These are phyloP conservation scores for Citrus australasica DNA, from an alignment of 345 rosid species.

Conservation along the genomic window DNA sequence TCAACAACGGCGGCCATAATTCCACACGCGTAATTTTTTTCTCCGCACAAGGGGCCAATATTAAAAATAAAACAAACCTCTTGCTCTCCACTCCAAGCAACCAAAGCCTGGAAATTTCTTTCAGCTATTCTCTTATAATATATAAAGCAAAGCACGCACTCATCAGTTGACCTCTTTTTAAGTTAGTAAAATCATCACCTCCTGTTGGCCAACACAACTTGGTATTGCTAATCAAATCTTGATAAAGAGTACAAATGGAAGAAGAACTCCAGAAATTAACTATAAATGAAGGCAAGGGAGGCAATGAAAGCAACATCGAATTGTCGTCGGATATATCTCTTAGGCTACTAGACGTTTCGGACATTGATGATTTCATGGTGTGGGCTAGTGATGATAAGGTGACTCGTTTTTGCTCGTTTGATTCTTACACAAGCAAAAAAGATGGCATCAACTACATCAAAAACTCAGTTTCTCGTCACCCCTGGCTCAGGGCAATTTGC, in stretches of 20 bases:
- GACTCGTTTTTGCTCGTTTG: slow-evolving; percentile 49
- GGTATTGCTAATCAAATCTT: not conserved
- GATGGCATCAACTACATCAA: slow-evolving; percentile 38
- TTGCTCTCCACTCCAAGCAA: slow-evolving; percentile 17
- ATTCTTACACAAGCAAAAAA: slow-evolving; percentile 47
- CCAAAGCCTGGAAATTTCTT: not conserved
- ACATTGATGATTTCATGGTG: slow-evolving; percentile 59
- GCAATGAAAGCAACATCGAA: not conserved
- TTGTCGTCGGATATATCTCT: slow-evolving; percentile 29
- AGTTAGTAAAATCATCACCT: not conserved
- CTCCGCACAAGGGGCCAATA: not conserved
- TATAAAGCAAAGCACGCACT: not conserved
- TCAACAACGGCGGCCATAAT: not conserved
- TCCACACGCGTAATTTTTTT: not conserved
- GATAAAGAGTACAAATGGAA: slow-evolving; percentile 17
- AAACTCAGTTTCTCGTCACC: slow-evolving; percentile 35
- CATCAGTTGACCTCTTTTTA: not conserved
- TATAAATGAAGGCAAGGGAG: not conserved
- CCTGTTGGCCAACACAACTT: not conserved
- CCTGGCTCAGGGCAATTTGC: slow-evolving; percentile 67
- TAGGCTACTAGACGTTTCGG: slow-evolving; percentile 37
- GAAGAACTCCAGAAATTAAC: not conserved
- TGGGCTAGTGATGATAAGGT: slow-evolving; percentile 60
- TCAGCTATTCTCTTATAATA: not conserved
- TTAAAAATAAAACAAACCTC: not conserved